Evolutionary conservation across 768 basidiomycete genomes (phyloP).

Genomic region (Tylopilus sp.): DNA sequence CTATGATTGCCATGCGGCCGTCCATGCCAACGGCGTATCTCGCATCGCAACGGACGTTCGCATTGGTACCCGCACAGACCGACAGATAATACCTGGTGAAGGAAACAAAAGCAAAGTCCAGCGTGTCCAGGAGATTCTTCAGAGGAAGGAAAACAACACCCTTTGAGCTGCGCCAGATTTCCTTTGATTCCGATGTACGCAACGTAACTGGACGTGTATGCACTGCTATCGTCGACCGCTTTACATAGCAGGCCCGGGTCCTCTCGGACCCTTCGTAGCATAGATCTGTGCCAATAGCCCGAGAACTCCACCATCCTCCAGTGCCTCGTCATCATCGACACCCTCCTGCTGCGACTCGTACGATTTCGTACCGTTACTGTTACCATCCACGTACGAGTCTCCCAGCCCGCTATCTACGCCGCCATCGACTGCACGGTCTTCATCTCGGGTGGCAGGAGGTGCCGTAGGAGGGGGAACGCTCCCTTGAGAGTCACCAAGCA

Average conservation of each 20-base stretch:
- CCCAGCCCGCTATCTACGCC: conserved; percentile 57
- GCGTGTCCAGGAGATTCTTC: conserved; percentile 78
- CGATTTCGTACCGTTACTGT: conserved; percentile 37
- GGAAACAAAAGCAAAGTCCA: conserved; percentile 80
- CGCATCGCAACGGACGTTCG: conserved; percentile 91
- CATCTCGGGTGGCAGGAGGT: conserved; percentile 34
- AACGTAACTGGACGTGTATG: neutral
- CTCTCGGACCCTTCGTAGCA: conserved; percentile 48
- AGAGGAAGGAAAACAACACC: conserved; percentile 24
- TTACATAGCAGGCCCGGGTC: conserved; percentile 45
- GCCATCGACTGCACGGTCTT: conserved; percentile 49
- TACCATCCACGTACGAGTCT: conserved; percentile 76
- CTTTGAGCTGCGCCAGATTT: conserved; percentile 1
- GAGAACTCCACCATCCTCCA: conserved; percentile 81
- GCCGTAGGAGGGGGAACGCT: conserved; percentile 34
- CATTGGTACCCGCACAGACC: conserved; percentile 85
- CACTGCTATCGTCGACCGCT: neutral
- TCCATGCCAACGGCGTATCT: conserved; percentile 71
- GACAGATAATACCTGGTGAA: conserved; percentile 54
- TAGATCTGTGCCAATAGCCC: conserved; percentile 88
- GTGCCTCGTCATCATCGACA: conserved; percentile 55
- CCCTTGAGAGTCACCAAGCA: conserved; percentile 74
- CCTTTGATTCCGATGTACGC: neutral
- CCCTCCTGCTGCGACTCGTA: conserved; percentile 44
- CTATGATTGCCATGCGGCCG: conserved; percentile 85